A percentile compares a stretch with the other conserved stretches of the same genome.
Evolutionary conservation across 768 basidiomycete genomes (phyloP).

Genomic region (Jaapia argillacea): DNA sequence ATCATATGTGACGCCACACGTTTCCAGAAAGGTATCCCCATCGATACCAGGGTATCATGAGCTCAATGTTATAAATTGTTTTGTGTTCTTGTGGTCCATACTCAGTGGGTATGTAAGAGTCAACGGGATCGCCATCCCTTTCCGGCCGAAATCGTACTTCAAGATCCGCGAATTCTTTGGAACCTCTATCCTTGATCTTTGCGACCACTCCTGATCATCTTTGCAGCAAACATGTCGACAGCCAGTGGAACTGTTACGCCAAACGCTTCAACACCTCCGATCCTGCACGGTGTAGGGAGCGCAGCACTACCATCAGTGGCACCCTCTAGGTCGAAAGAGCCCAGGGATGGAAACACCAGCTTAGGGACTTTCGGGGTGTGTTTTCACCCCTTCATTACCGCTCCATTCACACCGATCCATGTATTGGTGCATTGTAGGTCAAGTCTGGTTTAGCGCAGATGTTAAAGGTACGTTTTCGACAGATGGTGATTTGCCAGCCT

Average conservation of each 20-base stretch:
- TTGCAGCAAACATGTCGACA: too few species aligned
- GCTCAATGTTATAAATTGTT: too few species aligned
- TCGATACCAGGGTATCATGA: too few species aligned
- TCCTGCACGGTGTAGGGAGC: constrained; percentile 26
- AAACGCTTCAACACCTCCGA: constrained; percentile 17
- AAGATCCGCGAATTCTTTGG: not conserved
- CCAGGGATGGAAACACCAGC: constrained; percentile 42
- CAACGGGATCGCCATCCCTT: not conserved
- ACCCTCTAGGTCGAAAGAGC: constrained; percentile 40
- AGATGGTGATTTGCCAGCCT: constrained; percentile 2
- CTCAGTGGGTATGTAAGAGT: not conserved
- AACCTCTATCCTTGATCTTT: too few species aligned
- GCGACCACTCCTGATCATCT: too few species aligned
- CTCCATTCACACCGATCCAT: not conserved
- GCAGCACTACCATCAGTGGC: constrained; percentile 30
- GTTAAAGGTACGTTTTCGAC: constrained; percentile 59
- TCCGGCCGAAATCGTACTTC: not conserved
- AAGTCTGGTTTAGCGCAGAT: constrained; percentile 95
- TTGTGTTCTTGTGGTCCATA: too few species aligned
- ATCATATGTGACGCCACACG: too few species aligned
- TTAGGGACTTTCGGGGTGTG: constrained; percentile 66
- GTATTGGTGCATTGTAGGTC: constrained; percentile 37
- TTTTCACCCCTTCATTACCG: not conserved
- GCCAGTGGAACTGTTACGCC: constrained; percentile 5
- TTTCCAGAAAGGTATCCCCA: too few species aligned